These are phyloP conservation scores for Gossypium turneri DNA, from an alignment of 345 rosid species.

Conservation along the genomic window DNA sequence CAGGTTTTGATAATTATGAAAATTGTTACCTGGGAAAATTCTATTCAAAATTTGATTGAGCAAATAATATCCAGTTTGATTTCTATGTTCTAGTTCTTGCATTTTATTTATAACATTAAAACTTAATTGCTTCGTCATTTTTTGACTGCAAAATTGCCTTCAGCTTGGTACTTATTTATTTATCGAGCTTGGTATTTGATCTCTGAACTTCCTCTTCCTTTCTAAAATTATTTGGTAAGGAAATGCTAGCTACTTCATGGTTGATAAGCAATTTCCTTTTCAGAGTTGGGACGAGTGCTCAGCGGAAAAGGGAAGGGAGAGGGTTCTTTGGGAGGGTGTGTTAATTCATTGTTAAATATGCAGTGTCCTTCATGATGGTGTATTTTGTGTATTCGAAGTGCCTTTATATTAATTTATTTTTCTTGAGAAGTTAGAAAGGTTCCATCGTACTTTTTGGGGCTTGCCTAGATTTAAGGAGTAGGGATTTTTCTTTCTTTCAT, in stretches of 20 bases:
- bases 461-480: background rate
- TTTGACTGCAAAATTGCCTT: background rate
- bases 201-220: background rate
- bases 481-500: background rate
- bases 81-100: background rate
- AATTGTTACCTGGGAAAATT: background rate
- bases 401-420: background rate
- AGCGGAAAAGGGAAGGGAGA: background rate
- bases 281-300: background rate
- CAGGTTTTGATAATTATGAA: background rate
- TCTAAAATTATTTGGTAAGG: background rate
- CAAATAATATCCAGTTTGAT: background rate
- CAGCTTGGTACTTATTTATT: background rate
- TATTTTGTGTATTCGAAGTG: background rate
- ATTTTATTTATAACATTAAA: conserved; percentile 3
- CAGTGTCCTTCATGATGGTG: background rate
- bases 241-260: background rate
- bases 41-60: background rate
- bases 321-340: background rate
- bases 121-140: background rate
- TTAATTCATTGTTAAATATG: background rate
- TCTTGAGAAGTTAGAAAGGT: background rate
- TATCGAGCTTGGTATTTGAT: background rate
- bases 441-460: background rate
- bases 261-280: background rate